Base-by-base conservation (phyloP, 2,329 filamentous ascomycete genomes). In the Pseudogymnoascus sp. region DNA sequence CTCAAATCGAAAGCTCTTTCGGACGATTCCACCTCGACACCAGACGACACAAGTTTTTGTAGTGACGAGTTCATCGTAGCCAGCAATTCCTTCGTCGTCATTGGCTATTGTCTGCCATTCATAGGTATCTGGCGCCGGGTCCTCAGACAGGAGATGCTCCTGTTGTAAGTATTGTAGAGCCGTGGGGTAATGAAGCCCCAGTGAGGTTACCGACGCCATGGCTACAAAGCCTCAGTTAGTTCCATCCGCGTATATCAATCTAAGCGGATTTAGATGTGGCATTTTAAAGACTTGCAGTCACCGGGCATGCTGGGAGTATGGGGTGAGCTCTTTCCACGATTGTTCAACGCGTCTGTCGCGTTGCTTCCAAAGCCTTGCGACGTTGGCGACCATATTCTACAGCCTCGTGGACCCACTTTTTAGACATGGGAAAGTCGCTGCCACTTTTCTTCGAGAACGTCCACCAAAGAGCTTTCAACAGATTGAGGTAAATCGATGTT, bases 131-230 rank as follows among this genome's bases (percentile, higher is more conserved):
- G 84, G 76, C 16, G 84, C 77, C 3, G 90, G 84, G 66, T 95
- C 83, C 53, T 82, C 75, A 16, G 88, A 84, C 1, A 98, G 80
- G 41, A 96, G 82, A 64, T 86, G 84, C 76, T 98, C 93, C 69
- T 88, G 82, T 69, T 96, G 84, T 67, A 96, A 87, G 79, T 95
- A 91, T 66, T 85, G 86, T 67, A 98, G 82, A 67, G 89, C 92
- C 65, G 89, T 85, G 65, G 96, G 93, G 78, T 89, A 87, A 79
- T 98, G 93, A 72, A 96, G 82, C 75, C 95, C 95, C 72, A 97
- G 84, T 68, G 93, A 97, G 76, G 86, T 90, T 77, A 97, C 86
- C 73, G 89, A 87, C 70, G 93, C 93, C 96, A 99, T 99, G 31
- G 16, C 50, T 63, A 59, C 28, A 33, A 53, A n/a, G 28, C 59